phyloP scores from a whole-genome alignment of 176 grass and related monocot species.

The Pontederia crassipes region DNA sequence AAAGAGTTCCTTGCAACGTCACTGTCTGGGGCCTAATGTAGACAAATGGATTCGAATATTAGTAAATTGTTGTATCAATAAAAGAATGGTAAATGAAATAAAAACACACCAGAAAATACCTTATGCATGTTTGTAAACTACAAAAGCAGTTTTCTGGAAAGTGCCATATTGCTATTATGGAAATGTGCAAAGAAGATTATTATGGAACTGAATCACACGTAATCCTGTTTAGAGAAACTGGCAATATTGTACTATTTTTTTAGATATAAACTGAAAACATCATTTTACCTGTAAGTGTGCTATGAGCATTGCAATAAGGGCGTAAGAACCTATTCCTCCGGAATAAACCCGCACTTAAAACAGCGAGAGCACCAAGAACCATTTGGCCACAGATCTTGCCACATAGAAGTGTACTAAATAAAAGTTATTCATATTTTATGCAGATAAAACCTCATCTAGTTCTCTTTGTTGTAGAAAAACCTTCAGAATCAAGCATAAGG shows the following conservation, averaged over 20 bases:
- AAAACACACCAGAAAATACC: constrained; percentile 69
- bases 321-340: constrained; percentile 96
- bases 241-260: no score
- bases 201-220: no score
- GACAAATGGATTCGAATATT: no score
- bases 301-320: constrained; percentile 93
- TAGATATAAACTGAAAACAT: no score
- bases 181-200: no score
- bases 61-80: neutral
- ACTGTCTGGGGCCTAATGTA: constrained; percentile 60
- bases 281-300: constrained; percentile 64
- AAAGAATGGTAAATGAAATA: constrained; percentile 17
- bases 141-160: no score
- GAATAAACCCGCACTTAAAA: constrained; percentile 57
- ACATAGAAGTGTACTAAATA: constrained; percentile 6
- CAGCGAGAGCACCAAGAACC: constrained; percentile 15
- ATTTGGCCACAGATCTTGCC: neutral
- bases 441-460: no score
- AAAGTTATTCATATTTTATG: no score
- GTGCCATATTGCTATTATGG: no score
- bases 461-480: constrained; percentile 11
- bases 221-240: no score
- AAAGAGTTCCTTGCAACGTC: constrained; percentile 96
- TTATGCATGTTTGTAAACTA: no score
- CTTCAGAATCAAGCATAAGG: constrained; percentile 85